These are phyloP conservation scores for Coleophoma eucalyptorum DNA, from an alignment of 2,329 filamentous ascomycete species.

Conservation along the genomic window DNA sequence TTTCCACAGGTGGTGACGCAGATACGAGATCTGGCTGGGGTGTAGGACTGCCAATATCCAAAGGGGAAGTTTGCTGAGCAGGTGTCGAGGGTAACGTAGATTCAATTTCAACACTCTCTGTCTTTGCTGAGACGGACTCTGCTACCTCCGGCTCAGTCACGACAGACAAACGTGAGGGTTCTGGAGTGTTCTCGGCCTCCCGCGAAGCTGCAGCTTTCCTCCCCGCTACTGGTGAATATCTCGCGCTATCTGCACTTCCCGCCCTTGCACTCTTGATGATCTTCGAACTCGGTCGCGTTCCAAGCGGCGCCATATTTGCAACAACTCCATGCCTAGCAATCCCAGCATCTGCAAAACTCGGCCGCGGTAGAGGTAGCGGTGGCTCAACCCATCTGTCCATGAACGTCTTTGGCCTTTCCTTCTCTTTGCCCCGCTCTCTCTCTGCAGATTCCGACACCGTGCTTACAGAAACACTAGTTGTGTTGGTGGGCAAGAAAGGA, in stretches of 20 bases:
- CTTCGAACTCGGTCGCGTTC: conserved; percentile 62
- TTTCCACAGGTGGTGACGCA: background rate
- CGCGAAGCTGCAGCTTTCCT: background rate
- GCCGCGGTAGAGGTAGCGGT: conserved; percentile 42
- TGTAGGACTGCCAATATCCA: background rate
- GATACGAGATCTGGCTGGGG: background rate
- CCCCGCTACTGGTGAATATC: conserved; percentile 11
- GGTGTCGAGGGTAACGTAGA: background rate
- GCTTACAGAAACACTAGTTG: conserved; percentile 3
- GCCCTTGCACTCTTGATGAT: conserved; percentile 43
- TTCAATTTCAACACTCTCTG: background rate
- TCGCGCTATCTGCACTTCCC: conserved; percentile 10
- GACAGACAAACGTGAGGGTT: background rate
- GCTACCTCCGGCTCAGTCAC: background rate
- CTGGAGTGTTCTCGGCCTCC: background rate
- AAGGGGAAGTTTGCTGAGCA: background rate
- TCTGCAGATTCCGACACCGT: conserved; percentile 11
- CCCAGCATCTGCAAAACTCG: conserved; percentile 74
- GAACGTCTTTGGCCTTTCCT: conserved; percentile 11
- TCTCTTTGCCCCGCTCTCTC: conserved; percentile 5
- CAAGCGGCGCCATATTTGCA: conserved; percentile 80
- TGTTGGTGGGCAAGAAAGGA: conserved; percentile 17
- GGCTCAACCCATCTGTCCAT: conserved; percentile 53
- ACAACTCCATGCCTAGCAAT: conserved; percentile 72
- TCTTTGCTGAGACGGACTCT: background rate